Conservation (phyloP, 805 yeast genomes). For the Wickerhamomyces hampshirensis region DNA sequence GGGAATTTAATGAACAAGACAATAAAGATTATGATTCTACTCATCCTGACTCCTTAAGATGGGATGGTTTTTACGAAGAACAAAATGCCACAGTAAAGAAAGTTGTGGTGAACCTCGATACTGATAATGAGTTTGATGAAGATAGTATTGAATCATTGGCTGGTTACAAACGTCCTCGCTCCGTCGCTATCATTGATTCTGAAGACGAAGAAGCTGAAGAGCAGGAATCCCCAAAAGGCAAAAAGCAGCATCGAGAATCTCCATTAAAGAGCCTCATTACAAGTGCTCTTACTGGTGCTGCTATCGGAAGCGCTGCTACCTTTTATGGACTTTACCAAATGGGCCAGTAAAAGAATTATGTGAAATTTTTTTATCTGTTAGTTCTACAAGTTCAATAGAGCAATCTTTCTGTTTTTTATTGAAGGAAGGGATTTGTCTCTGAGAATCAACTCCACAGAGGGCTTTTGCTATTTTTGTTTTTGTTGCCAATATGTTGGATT, state of each 20-base stretch:
- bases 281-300: constrained; percentile 6
- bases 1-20: too few species aligned
- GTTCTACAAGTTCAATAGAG: too few species aligned
- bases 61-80: too few species aligned
- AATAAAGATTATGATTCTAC: too few species aligned
- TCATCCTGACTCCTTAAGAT: too few species aligned
- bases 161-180: not conserved
- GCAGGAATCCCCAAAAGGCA: constrained; percentile 3
- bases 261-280: not conserved
- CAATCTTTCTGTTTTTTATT: too few species aligned
- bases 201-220: too few species aligned
- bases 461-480: too few species aligned
- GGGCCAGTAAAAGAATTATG: not conserved
- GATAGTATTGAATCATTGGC: constrained; percentile 3
- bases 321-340: constrained; percentile 3
- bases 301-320: constrained; percentile 3
- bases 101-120: not conserved
- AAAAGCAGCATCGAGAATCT: not conserved
- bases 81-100: not conserved
- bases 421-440: too few species aligned
- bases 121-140: not conserved
- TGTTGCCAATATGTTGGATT: too few species aligned
- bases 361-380: not conserved
- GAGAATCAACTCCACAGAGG: too few species aligned
- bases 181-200: too few species aligned